Base-by-base conservation (phyloP, 345 rosid genomes). In the Cardamine chenopodiifolia region DNA sequence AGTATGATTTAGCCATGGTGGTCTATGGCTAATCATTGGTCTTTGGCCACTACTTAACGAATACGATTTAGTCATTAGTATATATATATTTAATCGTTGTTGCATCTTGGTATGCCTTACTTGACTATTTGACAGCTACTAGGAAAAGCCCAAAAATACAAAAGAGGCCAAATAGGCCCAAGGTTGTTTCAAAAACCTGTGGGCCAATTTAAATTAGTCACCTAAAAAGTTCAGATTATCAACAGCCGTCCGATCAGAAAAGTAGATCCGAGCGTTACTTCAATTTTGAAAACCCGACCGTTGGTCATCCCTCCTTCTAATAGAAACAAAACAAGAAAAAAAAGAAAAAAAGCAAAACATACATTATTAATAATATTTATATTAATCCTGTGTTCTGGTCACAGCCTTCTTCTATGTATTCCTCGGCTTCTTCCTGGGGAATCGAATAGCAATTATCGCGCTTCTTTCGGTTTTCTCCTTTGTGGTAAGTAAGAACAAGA, bases 351-450 rank as follows among this genome's bases (percentile, higher is more conserved):
- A 26, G 8, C 2, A 15, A 35, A 70, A 25, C 39, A 17, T 7
- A 37, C 28, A 54, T 64, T 54, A 39, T 59, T 75, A 50, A 59
- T n/a, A n/a, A n/a, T n/a, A n/a, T n/a, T 58, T n/a, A 58, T n/a
- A 59, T 8, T 60, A 59, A 35, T 8, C 23, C 19, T n/a, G 87
- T 79, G 82, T 89, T 74, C 86, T 92, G 37, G 87, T 82, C 4
- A 85, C 85, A 64, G 65, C 86, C 29, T 95, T 92, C 73, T 95
- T 92, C 73, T 95, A 92, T 72, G 78, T 90, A 14, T 90, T 95
- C 81, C 83, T 92, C 18, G 97, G 97, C 32, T 82, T 95, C 52
- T 86, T 86, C 59, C 88, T 85, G 2, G 99, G 99, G 23, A 89
- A 86, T 83, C 87, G 87, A 79, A 68, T 82, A 32, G 96, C 97